Conservation (phyloP, 2,329 filamentous ascomycete genomes). For the Colletotrichum acutatum region DNA sequence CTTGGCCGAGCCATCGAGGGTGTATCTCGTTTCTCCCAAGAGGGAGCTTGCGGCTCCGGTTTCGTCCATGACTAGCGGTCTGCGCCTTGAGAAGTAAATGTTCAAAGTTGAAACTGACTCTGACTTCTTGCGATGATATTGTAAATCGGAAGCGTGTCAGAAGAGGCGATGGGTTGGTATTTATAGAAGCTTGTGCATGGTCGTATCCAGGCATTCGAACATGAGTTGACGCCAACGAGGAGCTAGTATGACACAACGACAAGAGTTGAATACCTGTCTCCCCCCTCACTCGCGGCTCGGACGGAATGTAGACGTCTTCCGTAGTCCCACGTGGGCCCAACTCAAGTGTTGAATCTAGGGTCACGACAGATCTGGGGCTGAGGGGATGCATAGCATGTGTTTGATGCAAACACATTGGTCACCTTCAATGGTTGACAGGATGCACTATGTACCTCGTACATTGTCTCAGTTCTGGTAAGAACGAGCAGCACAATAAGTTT, state of each 20-base stretch:
- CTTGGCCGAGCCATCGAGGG: conserved; percentile 10
- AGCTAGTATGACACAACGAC: neutral
- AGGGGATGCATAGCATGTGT: neutral
- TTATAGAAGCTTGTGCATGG: neutral
- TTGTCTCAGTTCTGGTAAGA: neutral
- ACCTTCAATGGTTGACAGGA: neutral
- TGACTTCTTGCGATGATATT: too few relatives aligned
- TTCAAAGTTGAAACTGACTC: neutral
- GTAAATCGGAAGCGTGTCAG: neutral
- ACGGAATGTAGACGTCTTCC: neutral
- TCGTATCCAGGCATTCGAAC: neutral
- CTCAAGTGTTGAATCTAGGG: neutral
- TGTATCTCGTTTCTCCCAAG: neutral
- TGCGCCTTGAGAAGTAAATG: too few relatives aligned
- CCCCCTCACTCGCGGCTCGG: neutral
- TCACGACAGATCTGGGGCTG: neutral
- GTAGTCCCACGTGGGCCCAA: neutral
- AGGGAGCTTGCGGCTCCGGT: neutral
- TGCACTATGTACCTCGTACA: neutral
- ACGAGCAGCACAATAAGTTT: neutral
- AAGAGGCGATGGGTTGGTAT: neutral
- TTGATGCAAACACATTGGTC: neutral
- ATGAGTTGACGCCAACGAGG: neutral
- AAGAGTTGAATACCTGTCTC: neutral
- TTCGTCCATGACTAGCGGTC: neutral